Evolutionary conservation across 176 grass and related monocot genomes (phyloP), one percentile per base, ranked within the genome.

Genomic region (Zoysia pacifica): DNA sequence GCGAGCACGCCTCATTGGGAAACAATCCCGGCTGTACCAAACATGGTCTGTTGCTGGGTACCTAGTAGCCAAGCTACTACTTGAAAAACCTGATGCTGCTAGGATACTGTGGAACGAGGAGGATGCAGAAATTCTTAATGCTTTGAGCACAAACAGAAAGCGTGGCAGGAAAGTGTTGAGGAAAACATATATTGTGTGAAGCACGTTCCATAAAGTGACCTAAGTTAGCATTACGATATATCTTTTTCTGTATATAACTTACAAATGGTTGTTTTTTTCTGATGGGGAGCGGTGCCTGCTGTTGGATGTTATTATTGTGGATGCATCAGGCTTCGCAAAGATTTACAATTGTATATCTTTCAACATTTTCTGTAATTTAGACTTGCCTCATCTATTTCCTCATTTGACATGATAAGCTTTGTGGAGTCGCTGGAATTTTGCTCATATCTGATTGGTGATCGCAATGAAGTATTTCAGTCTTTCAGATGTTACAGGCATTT

Each of bases 1-100:
- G 65, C 78, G 65, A 16, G 93, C 83, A 38, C 93, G 93, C 13
- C 92, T 97, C 74, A 87, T 97, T 51, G 93, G 93, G 60, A 97
- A 97, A 76, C 90, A 97, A 81, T 46, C 93, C 62, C 90, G 77
- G 53, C 69, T 97, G 53, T 90, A 89, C 73, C 93, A 97, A 67
- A 97, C 90, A 20, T 97, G 93, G 93, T 93, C 93, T 39, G 89
- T 93, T 80, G 90, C 93, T 18, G 93, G 93, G 28, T 93, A 80
- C 66, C 83, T 97, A 58, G 93, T 91, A 50, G 93, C 90, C 20
- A 97, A 97, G 54, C 74, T 89, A 59, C 51, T 97, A 15, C 70
- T 93, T 11, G 79, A 91, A 69, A 97, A 97, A 59, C 93, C 93
- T 48, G 88, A 87, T n/a, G 80, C 91, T 78, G 93, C 93, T 52